Base-by-base conservation (phyloP, 345 rosid species). In the Arabidopsis arenosa region DNA sequence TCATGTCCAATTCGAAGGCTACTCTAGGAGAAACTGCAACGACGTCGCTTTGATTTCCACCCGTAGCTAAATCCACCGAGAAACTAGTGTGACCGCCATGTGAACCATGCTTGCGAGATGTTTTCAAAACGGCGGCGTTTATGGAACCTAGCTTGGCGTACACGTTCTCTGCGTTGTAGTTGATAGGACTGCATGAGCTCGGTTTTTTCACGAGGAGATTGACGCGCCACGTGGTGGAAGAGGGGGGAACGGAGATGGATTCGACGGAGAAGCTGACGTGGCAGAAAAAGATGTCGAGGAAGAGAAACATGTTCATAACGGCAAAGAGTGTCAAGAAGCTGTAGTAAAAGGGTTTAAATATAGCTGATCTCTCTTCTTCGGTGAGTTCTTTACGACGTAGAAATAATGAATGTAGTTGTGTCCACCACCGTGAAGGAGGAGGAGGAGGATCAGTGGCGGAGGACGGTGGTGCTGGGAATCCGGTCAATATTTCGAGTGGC, bases 231-330 rank as follows among this genome's bases (percentile, higher is more conserved):
- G 54, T 53, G 63, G 70, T 41, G 62, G 44, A 0, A 13, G 43
- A 30, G 4, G 68, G 59, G 53, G 70, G 17, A 26, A 52, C 32
- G 21, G 14, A 7, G 43, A 72, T 30, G 63, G 69, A 62, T 28
- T 72, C 61, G 43, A 72, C 21, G 53, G 76, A 62, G 62, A 62
- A 15, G 15, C 53, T 51, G 41, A 60, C 62, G 54, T 72, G 69
- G n/a, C 6, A 5, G 18, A 71, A 40, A 40, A 40, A 5, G 10
- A 3, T 41, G 45, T 4, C 0, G 40, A 68, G 1, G 15, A 23
- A 9, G 39, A 5, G 2, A n/a, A 37, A 0, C 52, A 40, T n/a
- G 28, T 2, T 0, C 15, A 1, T 1, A 11, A 6, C 1, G 36
- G 1, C 0, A 0, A 10, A 0, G 28, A 0, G 0, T 35, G 63